Evolutionary conservation across 805 yeast genomes (phyloP).

Genomic region (Metschnikowia vanudenii): DNA sequence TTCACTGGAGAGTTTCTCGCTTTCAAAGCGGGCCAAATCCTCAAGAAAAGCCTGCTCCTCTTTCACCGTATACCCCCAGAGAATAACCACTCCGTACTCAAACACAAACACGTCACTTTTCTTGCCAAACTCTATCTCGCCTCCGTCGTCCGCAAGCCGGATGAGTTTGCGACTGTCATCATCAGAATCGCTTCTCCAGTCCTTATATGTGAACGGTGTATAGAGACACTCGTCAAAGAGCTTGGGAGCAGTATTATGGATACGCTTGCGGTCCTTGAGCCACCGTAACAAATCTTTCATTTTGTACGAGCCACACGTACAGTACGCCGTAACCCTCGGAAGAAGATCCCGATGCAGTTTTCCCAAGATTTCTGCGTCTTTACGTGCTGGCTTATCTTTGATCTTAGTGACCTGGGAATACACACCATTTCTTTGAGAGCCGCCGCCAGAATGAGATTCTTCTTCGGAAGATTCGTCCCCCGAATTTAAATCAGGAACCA

Average conservation of each 20-base stretch:
- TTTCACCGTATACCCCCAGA: constrained; percentile 89
- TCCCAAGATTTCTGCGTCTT: constrained; percentile 91
- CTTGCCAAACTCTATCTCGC: constrained; percentile 85
- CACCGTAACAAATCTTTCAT: constrained; percentile 86
- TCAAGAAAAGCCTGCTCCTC: constrained; percentile 81
- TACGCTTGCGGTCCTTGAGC: constrained; percentile 73
- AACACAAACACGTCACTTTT: constrained; percentile 81
- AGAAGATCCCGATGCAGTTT: constrained; percentile 79
- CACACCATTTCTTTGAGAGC: constrained; percentile 45
- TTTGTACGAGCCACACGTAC: constrained; percentile 89
- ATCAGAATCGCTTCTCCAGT: constrained; percentile 59
- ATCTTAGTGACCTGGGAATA: constrained; percentile 83
- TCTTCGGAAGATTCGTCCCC: constrained; percentile 17
- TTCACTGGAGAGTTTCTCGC: constrained; percentile 85
- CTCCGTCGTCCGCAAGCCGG: constrained; percentile 89
- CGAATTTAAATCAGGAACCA: constrained; percentile 36
- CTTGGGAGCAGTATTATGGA: constrained; percentile 78
- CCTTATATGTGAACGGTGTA: constrained; percentile 82
- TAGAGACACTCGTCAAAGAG: constrained; percentile 92
- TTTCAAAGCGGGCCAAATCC: constrained; percentile 87
- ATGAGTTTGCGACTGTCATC: constrained; percentile 47
- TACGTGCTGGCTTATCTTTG: constrained; percentile 83
- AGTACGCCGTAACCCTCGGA: constrained; percentile 94
- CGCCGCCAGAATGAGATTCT: background rate
- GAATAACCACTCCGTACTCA: constrained; percentile 94